Percentiles rank a stretch among this genome's conserved stretches.
These are phyloP conservation scores for Rhizophora apiculata DNA, from an alignment of 345 rosid species.

Conservation along the genomic window DNA sequence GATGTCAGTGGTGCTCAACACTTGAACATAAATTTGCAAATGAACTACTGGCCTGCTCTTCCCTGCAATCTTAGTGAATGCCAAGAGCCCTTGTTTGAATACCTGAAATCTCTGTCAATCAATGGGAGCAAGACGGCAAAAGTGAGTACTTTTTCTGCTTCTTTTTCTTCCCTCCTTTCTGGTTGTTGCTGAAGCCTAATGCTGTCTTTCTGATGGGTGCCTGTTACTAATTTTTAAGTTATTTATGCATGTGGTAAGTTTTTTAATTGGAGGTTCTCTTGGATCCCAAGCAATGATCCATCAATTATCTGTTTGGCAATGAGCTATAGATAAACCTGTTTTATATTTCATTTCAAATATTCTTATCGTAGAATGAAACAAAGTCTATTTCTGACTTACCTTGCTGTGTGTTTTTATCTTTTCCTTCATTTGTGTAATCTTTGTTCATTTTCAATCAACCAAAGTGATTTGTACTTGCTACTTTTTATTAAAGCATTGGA, in stretches of 20 bases:
- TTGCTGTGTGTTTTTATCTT: too few relatives aligned
- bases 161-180: background rate
- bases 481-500: too few relatives aligned
- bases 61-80: slow-evolving; percentile 83
- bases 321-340: too few relatives aligned
- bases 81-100: slow-evolving; percentile 86
- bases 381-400: too few relatives aligned
- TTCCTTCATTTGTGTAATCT: too few relatives aligned
- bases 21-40: slow-evolving; percentile 89
- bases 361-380: too few relatives aligned
- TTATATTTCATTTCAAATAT: too few relatives aligned
- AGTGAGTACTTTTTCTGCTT: slow-evolving; percentile 34
- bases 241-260: too few relatives aligned
- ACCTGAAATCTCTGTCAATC: slow-evolving; percentile 54
- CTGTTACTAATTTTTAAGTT: background rate
- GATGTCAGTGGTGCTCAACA: slow-evolving; percentile 80
- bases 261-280: too few relatives aligned
- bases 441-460: too few relatives aligned
- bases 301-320: too few relatives aligned
- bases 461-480: background rate
- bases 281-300: too few relatives aligned
- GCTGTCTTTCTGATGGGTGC: background rate
- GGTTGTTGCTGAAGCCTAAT: slow-evolving; percentile 1
- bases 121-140: slow-evolving; percentile 84
- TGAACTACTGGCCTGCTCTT: slow-evolving; percentile 96